Evolutionary conservation across 2,329 filamentous ascomycete species (phyloP), one percentile per base, ranked within the genome.

Genomic region (Fusarium haematococcum): DNA sequence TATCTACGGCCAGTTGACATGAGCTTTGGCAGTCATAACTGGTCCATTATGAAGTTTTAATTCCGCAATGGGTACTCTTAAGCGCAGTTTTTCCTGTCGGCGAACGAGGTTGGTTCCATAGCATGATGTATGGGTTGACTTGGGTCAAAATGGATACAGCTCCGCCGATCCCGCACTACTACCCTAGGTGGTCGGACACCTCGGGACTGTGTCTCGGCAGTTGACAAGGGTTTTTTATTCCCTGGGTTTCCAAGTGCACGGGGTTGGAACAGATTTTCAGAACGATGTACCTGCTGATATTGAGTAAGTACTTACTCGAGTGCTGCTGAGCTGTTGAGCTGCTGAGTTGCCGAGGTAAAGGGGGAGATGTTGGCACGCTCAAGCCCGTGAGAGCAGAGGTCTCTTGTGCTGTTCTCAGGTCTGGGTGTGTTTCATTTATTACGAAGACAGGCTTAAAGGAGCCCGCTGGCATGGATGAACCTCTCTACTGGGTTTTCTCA

Each of bases 141-240:
- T 27, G 25, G 27, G 57, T 41, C 30, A 61, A 70, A 45, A 41
- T 25, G 68, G 68, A 58, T 16, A 61, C 45, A 14, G 48, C 13
- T 32, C 48, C 56, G 67, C 35, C 67, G 70, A 73, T 74, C 67
- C 59, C 13, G 20, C 35, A 20, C 30, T 73, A 45, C 48, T 71
- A 58, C 67, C 69, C 70, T 63, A 59, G 61, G 70, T 59, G 70
- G 62, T 63, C 30, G 11, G 33, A 45, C 1, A 23, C 4, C 0
- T 65, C 71, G 71, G 70, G 71, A 74, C 25, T 11, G 25, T 33
- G 33, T 27, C n/a, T 71, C 71, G 71, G 71, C 71, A 73, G 70
- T 59, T 73, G 62, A 27, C 23, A 18, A 43, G 57, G 18, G 4
- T 60, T 27, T 25, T 9, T 32, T 14, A 18, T 43, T 32, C 25